These are phyloP conservation scores for Chrysosphaeria jannelii DNA, from an alignment of 2,329 filamentous ascomycete genomes.

Conservation along the genomic window DNA sequence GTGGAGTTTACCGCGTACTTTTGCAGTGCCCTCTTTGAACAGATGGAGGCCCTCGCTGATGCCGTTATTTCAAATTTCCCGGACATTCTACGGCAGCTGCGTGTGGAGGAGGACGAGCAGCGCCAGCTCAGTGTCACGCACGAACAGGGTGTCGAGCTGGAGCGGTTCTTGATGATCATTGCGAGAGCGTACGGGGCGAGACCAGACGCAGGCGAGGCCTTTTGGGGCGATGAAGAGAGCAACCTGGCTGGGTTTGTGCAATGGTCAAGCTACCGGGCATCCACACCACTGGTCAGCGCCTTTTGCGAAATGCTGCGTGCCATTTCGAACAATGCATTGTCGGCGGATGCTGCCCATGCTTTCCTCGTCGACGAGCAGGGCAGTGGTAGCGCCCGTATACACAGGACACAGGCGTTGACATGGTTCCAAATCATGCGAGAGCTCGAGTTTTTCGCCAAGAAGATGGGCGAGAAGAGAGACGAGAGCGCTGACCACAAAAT, in stretches of 20 bases:
- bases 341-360: slow-evolving; percentile 57
- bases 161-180: slow-evolving; percentile 76
- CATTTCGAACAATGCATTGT: slow-evolving; percentile 54
- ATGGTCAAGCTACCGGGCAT: slow-evolving; percentile 86
- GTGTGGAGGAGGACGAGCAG: slow-evolving; percentile 72
- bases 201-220: slow-evolving; percentile 56
- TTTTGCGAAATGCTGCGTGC: slow-evolving; percentile 92
- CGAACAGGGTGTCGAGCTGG: slow-evolving; percentile 43
- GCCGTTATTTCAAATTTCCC: slow-evolving; percentile 88
- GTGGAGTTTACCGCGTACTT: slow-evolving; percentile 42
- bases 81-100: slow-evolving; percentile 61
- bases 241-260: slow-evolving; percentile 85
- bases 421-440: slow-evolving; percentile 87
- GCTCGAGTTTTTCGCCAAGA: slow-evolving; percentile 52
- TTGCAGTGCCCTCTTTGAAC: slow-evolving; percentile 41
- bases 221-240: slow-evolving; percentile 79
- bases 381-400: slow-evolving; percentile 39
- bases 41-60: slow-evolving; percentile 67
- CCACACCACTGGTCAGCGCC: slow-evolving; percentile 80
- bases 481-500: too few relatives aligned
- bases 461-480: slow-evolving; percentile 32
- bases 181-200: slow-evolving; percentile 73
- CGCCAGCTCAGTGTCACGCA: slow-evolving; percentile 33
- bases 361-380: slow-evolving; percentile 71
- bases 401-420: slow-evolving; percentile 57